Percentiles rank a stretch among this genome's conserved stretches.
phyloP scores from a whole-genome alignment of 1,139 yeast genomes.

The Pichia sp. region DNA sequence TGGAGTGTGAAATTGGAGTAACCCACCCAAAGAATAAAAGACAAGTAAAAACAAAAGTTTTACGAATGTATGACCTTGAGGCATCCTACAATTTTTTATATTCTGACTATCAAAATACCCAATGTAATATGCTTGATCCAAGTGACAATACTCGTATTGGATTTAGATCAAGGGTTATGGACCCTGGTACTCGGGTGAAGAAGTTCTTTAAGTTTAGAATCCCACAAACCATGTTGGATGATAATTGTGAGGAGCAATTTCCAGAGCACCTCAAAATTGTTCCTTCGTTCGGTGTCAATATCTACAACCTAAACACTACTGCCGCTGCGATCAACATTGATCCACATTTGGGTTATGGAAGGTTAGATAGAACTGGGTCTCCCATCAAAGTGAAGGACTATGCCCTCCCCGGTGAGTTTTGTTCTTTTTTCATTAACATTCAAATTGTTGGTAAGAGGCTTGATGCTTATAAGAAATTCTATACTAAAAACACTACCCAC shows the following conservation, averaged over 20 bases:
- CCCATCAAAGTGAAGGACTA: conserved; percentile 32
- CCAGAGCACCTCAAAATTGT: conserved; percentile 51
- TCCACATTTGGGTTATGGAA: conserved; percentile 37
- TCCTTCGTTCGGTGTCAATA: conserved; percentile 58
- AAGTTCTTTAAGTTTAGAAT: conserved; percentile 52
- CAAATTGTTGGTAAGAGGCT: conserved; percentile 25
- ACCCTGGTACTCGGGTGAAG: conserved; percentile 10
- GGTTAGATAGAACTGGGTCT: conserved; percentile 34
- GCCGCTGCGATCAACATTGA: conserved; percentile 18
- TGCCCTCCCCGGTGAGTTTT: conserved; percentile 17
- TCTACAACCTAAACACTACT: conserved; percentile 24
- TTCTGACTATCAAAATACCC: conserved; percentile 23
- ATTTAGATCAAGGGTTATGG: conserved; percentile 25
- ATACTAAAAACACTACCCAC: conserved; percentile 16
- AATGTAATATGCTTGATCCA: conserved; percentile 4
- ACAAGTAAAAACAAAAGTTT: not conserved
- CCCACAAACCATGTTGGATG: conserved; percentile 55
- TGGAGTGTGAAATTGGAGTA: conserved; percentile 42
- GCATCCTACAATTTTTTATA: conserved; percentile 36
- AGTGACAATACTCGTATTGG: conserved; percentile 50
- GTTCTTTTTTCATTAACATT: conserved; percentile 26
- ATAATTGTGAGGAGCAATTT: conserved; percentile 50
- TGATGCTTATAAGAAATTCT: conserved; percentile 21
- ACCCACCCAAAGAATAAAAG: not conserved
- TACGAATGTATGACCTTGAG: conserved; percentile 36